These are phyloP conservation scores for Paulownia fortunei DNA, from an alignment of 257 asterid genomes.

Conservation along the genomic window DNA sequence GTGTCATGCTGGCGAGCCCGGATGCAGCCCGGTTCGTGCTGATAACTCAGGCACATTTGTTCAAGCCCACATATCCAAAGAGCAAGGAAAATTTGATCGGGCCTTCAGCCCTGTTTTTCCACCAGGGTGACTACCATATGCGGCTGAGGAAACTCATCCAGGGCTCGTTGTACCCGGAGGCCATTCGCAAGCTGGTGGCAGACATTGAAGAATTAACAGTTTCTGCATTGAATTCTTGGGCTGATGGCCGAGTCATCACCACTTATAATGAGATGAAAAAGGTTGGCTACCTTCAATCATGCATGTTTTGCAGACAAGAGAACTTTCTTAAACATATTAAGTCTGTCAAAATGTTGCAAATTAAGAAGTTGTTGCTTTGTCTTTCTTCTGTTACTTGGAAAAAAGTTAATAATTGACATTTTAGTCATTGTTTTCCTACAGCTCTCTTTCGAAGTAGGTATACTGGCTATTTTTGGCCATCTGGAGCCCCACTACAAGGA, in stretches of 20 bases:
- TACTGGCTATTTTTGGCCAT: conserved; percentile 67
- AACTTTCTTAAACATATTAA: no score
- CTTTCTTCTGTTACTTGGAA: no score
- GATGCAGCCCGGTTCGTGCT: conserved; percentile 89
- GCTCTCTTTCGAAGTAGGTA: conserved; percentile 86
- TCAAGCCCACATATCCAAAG: conserved; percentile 91
- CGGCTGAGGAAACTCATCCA: conserved; percentile 74
- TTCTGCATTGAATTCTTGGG: conserved; percentile 63
- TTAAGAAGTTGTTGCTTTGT: no score
- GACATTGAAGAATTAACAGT: conserved; percentile 48
- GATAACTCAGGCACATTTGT: conserved; percentile 62
- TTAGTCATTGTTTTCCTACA: no score
- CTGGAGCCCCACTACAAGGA: conserved; percentile 59
- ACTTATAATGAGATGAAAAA: conserved; percentile 72
- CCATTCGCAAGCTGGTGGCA: conserved; percentile 54
- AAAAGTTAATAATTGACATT: no score
- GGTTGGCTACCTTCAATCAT: conserved; percentile 40
- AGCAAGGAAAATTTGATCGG: conserved; percentile 83
- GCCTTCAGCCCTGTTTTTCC: conserved; percentile 80
- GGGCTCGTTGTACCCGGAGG: conserved; percentile 57
- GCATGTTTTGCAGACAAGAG: neutral
- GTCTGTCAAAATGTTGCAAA: no score
- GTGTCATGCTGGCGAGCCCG: conserved; percentile 90
- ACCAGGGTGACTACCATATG: conserved; percentile 73
- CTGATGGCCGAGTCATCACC: conserved; percentile 51